These are phyloP conservation scores for Penicillium capsulatum DNA, from an alignment of 2,329 filamentous ascomycete genomes.

Conservation along the genomic window DNA sequence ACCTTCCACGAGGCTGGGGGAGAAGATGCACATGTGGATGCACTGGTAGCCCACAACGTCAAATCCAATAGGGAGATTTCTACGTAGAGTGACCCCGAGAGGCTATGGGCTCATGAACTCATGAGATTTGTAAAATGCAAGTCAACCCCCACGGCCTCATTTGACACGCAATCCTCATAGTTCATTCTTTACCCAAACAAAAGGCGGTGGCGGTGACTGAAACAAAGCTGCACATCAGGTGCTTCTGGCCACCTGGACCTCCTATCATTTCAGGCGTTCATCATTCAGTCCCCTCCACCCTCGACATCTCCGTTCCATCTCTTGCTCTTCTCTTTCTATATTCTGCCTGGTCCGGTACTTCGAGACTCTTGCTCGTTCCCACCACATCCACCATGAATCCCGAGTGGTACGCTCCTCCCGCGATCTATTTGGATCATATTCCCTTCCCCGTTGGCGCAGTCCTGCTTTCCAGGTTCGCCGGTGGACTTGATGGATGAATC, in stretches of 20 bases:
- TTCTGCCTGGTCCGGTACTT: conserved; percentile 10
- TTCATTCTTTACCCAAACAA: neutral
- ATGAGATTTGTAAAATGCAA: too few species aligned
- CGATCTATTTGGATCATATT: conserved; percentile 5
- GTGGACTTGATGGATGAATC: neutral
- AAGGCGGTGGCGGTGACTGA: conserved; percentile 14
- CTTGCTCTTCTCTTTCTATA: conserved; percentile 15
- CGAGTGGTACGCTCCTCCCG: conserved; percentile 42
- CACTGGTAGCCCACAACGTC: too few species aligned
- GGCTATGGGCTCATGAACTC: too few species aligned
- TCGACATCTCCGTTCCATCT: conserved; percentile 13
- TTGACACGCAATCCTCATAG: too few species aligned
- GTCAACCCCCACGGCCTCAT: too few species aligned
- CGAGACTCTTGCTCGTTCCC: conserved; percentile 6
- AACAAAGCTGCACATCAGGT: conserved; percentile 28
- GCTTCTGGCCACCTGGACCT: conserved; percentile 25
- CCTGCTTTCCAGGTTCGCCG: neutral
- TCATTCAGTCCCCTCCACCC: conserved; percentile 24
- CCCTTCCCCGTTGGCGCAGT: conserved; percentile 6
- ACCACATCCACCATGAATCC: conserved; percentile 44
- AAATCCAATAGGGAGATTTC: too few species aligned
- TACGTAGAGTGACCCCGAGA: too few species aligned
- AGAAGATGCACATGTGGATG: conserved; percentile 1
- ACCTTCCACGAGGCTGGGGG: conserved; percentile 9
- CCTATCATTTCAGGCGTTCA: conserved; percentile 30